A percentile compares a stretch with the other conserved stretches of the same genome.
Evolutionary conservation across 2,329 filamentous ascomycete species (phyloP).

Genomic region (Botrytis fragariae): DNA sequence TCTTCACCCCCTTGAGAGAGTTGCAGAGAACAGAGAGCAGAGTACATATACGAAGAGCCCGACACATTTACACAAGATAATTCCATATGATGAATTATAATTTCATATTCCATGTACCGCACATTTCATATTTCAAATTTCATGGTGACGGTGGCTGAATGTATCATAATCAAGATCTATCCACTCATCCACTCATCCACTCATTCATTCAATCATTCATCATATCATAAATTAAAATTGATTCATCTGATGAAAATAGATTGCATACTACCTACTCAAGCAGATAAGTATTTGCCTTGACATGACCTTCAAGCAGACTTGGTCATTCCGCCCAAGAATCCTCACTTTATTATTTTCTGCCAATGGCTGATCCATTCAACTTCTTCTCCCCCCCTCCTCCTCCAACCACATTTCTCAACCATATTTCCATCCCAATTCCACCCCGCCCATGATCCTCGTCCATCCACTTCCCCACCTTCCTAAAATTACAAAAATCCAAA

Average conservation of each 20-base stretch:
- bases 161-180: not conserved
- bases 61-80: too few relatives aligned
- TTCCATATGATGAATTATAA: too few relatives aligned
- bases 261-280: not conserved
- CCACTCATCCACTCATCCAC: not conserved
- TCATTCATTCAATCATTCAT: not conserved
- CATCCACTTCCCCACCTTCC: not conserved
- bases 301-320: not conserved
- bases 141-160: not conserved
- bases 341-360: not conserved
- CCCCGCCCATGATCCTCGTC: not conserved
- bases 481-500: slow-evolving; percentile 8
- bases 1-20: accelerated
- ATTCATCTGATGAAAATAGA: not conserved
- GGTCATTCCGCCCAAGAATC: not conserved
- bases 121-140: too few relatives aligned
- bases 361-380: not conserved
- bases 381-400: not conserved
- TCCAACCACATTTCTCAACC: not conserved
- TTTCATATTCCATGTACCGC: too few relatives aligned
- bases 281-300: not conserved
- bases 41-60: too few relatives aligned
- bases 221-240: not conserved
- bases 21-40: too few relatives aligned
- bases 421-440: not conserved